Evolutionary conservation across 83 land plant genomes (phyloP).

Genomic region (Isoetes engelmannii): DNA sequence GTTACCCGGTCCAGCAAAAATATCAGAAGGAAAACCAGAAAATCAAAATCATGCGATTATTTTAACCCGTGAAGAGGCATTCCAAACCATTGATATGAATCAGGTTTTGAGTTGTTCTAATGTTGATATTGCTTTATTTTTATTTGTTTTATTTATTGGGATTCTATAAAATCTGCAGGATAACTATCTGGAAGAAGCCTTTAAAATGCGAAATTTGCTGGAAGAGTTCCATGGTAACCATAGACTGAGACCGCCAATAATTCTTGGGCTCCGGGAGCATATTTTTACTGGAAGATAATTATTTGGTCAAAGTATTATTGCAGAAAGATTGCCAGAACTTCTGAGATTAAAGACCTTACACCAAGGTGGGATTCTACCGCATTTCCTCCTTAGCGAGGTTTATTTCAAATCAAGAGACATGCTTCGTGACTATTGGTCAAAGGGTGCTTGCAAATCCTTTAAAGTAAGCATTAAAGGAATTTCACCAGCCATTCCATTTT

Average conservation of each 20-base stretch:
- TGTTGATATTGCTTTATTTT: not conserved
- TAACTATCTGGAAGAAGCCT: slow-evolving; percentile 81
- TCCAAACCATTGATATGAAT: slow-evolving; percentile 23
- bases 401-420: slow-evolving; percentile 4
- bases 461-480: not conserved
- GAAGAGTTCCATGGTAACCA: slow-evolving; percentile 61
- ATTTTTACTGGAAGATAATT: slow-evolving; percentile 87
- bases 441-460: slow-evolving; percentile 10
- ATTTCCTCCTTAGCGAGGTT: slow-evolving; percentile 3
- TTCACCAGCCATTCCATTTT: no score
- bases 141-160: not conserved
- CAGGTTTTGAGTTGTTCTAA: not conserved
- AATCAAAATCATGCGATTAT: slow-evolving; percentile 25
- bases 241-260: slow-evolving; percentile 54
- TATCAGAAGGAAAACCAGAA: slow-evolving; percentile 22
- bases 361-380: not conserved
- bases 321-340: not conserved
- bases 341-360: not conserved
- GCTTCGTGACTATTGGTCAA: slow-evolving; percentile 8
- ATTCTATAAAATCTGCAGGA: slow-evolving; percentile 33
- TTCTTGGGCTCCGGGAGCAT: slow-evolving; percentile 78
- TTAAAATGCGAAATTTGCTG: slow-evolving; percentile 78
- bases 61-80: slow-evolving; percentile 18
- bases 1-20: slow-evolving; percentile 13
- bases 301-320: not conserved